These are phyloP conservation scores for Lentithecium fluviatile DNA, from an alignment of 495 filamentous ascomycete genomes.

Conservation along the genomic window DNA sequence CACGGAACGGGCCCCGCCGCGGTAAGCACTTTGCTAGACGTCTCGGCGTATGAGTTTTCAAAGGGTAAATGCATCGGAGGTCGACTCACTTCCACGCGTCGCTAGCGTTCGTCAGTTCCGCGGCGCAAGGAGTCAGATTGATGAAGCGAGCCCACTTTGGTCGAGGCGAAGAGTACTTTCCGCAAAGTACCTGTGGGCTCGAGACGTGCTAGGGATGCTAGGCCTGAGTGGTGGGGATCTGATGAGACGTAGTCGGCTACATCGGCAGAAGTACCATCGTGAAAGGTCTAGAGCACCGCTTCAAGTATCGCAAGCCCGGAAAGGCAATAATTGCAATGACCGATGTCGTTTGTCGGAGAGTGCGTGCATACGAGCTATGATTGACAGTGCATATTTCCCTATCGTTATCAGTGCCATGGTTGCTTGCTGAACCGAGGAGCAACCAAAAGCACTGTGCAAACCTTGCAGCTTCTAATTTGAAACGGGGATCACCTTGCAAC, in stretches of 20 bases:
- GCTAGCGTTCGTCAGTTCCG: not conserved
- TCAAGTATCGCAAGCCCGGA: not conserved
- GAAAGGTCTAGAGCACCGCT: constrained; percentile 1
- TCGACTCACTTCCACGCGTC: constrained; percentile 15
- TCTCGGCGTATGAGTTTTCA: not conserved
- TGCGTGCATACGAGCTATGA: not conserved
- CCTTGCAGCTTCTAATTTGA: constrained; percentile 10
- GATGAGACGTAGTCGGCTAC: constrained; percentile 5
- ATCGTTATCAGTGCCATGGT: constrained; percentile 18
- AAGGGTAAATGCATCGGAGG: constrained; percentile 21
- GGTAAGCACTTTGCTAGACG: constrained; percentile 2
- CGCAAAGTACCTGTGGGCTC: constrained; percentile 1
- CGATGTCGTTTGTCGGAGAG: not conserved
- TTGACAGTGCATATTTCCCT: constrained; percentile 18
- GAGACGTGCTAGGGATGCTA: not conserved
- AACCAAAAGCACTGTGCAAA: constrained; percentile 13
- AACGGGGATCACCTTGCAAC: constrained; percentile 23
- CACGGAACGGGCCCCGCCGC: constrained; percentile 8
- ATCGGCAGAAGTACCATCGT: constrained; percentile 6
- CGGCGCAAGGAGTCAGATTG: not conserved
- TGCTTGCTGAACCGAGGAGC: not conserved
- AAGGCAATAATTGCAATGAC: not conserved
- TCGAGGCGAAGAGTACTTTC: constrained; percentile 11
- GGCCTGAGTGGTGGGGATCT: not conserved
- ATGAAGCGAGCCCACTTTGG: not conserved